Conservation (phyloP, 345 rosid genomes). For the Citrus sp. region DNA sequence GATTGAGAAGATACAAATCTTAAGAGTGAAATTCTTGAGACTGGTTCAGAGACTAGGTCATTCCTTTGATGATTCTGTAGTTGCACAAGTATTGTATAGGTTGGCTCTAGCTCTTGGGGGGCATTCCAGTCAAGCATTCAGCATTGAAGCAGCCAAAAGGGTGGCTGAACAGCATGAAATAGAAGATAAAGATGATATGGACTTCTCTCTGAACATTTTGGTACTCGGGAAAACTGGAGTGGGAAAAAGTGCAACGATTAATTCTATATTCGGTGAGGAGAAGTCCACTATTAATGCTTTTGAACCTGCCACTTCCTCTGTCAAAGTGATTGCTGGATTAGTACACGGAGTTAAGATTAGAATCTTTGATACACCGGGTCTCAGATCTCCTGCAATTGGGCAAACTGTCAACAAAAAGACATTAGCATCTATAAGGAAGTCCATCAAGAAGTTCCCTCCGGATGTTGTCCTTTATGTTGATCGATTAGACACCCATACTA, state of each 20-base stretch:
- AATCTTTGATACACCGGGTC: constrained; percentile 77
- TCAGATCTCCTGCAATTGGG: constrained; percentile 44
- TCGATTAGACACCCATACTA: constrained; percentile 49
- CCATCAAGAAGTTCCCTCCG: constrained; percentile 48
- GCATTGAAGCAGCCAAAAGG: constrained; percentile 31
- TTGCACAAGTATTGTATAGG: constrained; percentile 36
- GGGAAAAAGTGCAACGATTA: constrained; percentile 78
- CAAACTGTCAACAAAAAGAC: constrained; percentile 49
- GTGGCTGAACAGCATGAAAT: constrained; percentile 40
- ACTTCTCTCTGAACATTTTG: constrained; percentile 57
- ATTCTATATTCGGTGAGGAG: constrained; percentile 63
- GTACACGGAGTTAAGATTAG: constrained; percentile 46
- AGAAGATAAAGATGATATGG: constrained; percentile 32
- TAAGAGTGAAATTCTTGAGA: constrained; percentile 58
- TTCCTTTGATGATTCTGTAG: constrained; percentile 43
- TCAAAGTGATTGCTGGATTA: constrained; percentile 46
- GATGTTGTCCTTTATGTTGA: constrained; percentile 73
- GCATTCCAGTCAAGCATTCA: constrained; percentile 24
- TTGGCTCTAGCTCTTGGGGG: constrained; percentile 27
- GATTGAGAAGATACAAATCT: constrained; percentile 40
- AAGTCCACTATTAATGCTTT: constrained; percentile 50
- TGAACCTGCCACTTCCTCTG: constrained; percentile 42
- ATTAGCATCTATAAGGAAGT: constrained; percentile 54
- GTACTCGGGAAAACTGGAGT: constrained; percentile 85
- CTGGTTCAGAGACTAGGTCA: constrained; percentile 40